These are phyloP conservation scores for Nakazawaea holstii DNA, from an alignment of 805 yeast species.

Conservation along the genomic window DNA sequence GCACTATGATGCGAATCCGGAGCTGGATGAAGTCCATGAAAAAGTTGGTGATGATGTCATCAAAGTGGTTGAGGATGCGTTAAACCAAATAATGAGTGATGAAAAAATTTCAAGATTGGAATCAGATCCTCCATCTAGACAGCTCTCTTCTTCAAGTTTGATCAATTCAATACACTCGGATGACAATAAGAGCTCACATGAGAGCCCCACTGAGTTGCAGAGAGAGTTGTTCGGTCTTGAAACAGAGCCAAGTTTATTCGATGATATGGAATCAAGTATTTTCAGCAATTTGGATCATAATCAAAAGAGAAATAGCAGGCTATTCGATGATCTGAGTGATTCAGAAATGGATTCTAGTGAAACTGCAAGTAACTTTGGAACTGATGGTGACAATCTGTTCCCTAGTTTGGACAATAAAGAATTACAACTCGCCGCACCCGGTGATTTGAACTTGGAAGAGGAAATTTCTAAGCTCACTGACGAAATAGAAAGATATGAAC, in stretches of 20 bases:
- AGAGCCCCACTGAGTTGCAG: conserved; percentile 19
- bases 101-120: conserved; percentile 2
- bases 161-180: not conserved
- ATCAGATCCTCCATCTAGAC: not conserved
- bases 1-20: not conserved
- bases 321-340: conserved; percentile 28
- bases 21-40: conserved; percentile 22
- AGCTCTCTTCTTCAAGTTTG: conserved; percentile 2
- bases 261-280: conserved; percentile 18
- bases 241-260: conserved; percentile 27
- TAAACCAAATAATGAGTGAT: conserved; percentile 49
- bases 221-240: conserved; percentile 29
- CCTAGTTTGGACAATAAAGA: conserved; percentile 15
- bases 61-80: conserved; percentile 63
- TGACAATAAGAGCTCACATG: not conserved
- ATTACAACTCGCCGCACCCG: conserved; percentile 59
- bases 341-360: conserved; percentile 24
- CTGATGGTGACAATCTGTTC: not conserved
- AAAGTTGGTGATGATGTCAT: conserved; percentile 40
- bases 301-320: conserved; percentile 19
- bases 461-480: conserved; percentile 55
- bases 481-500: conserved; percentile 52
- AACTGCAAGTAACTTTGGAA: not conserved
- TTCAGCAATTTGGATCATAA: conserved; percentile 11
- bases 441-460: conserved; percentile 58